Evolutionary conservation across 1,284 basidiomycete genomes (phyloP), one percentile per base, ranked within the genome.

Genomic region (Taiwanofungus camphoratus): DNA sequence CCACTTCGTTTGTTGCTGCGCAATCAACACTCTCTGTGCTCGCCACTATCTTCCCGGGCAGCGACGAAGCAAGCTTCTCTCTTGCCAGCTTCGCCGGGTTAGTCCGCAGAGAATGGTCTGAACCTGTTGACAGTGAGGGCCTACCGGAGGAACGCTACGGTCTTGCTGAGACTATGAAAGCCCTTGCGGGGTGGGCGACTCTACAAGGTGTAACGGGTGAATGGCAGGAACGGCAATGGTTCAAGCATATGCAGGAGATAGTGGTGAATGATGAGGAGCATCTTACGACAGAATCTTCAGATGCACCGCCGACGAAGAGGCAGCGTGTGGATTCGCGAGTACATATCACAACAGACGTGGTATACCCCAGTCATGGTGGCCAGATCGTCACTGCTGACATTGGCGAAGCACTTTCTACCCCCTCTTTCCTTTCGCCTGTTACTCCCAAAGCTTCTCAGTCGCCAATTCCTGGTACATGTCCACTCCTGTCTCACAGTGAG

Each of bases 121-220:
- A 75, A 32, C 75, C 79, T 21, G 68, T 66, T 2, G 65, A 67
- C 16, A 70, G 69, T 18, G 71, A 72, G 15, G 67, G 69, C 20
- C 65, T 78, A n/a, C 82, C 85, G 2, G 68, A 70, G 50, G 76
- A 73, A 48, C 70, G 73, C 36, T 84, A 77, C 52, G 75, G 79
- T 4, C 65, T 87, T 16, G 74, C 73, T 1, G 76, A 85, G 42
- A 70, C 85, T 7, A 76, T 76, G 20, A 70, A 76, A 48, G 87
- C 83, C 0, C 70, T 88, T 13, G 73, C 86, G 3, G 83, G 79
- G 2, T 89, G 86, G 83, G 80, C 79, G 2, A 77, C 83, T 1
- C 64, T 90, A 31, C 86, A 89, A 55, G 80, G 81, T 29, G 79
- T 86, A 30, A 90, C 87, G 2, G 77, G 81, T 54, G 78, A 85